phyloP scores from a whole-genome alignment of 805 yeast species.

The Metschnikowia rubicola region DNA sequence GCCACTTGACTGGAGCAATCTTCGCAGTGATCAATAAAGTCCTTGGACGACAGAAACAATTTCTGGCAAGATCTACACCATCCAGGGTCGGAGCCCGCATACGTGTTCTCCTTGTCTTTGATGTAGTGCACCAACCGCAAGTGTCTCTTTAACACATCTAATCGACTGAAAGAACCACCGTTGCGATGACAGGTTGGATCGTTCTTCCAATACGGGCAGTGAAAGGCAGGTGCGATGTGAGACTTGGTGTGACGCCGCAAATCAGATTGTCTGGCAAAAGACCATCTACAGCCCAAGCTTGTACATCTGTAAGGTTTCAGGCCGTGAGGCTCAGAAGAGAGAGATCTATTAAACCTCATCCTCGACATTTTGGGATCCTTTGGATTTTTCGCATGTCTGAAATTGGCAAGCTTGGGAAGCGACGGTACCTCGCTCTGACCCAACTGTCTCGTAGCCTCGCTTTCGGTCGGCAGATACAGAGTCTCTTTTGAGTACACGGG shows the following conservation, averaged over 20 bases:
- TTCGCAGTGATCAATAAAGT: constrained; percentile 61
- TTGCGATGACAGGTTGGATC: constrained; percentile 73
- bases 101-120: constrained; percentile 37
- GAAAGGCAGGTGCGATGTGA: constrained; percentile 62
- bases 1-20: constrained; percentile 47
- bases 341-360: background rate
- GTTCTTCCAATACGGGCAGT: constrained; percentile 69
- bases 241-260: constrained; percentile 64
- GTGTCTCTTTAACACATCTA: constrained; percentile 75
- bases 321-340: background rate
- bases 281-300: constrained; percentile 55
- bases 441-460: background rate
- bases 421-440: background rate
- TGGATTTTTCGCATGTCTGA: constrained; percentile 4
- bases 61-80: constrained; percentile 64
- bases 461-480: background rate
- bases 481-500: background rate
- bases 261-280: constrained; percentile 67
- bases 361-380: background rate
- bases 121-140: constrained; percentile 65
- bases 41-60: constrained; percentile 51
- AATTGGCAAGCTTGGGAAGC: constrained; percentile 5
- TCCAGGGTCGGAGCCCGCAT: constrained; percentile 48
- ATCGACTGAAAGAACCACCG: constrained; percentile 70
- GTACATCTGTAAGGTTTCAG: constrained; percentile 40